phyloP scores from a whole-genome alignment of 441 rosid species.

The Euphorbia corollata region DNA sequence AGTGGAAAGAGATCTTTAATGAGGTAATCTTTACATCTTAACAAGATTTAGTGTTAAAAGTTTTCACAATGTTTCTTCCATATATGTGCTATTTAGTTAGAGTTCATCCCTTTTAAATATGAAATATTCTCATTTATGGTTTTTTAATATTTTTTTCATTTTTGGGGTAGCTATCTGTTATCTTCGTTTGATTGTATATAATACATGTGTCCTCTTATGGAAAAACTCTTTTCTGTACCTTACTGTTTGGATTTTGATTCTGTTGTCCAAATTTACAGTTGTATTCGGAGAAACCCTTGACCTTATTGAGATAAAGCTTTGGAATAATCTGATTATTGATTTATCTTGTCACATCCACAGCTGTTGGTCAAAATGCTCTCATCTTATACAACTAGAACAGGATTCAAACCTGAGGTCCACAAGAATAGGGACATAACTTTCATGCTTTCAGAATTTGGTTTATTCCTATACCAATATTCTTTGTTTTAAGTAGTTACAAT shows the following conservation, averaged over 20 bases:
- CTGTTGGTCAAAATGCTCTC: background rate
- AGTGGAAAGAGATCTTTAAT: conserved; percentile 9
- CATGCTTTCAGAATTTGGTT: background rate
- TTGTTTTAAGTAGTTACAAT: background rate
- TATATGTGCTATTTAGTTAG: background rate
- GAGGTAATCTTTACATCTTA: conserved; percentile 18
- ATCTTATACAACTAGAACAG: background rate
- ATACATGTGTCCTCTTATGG: background rate
- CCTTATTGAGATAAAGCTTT: background rate
- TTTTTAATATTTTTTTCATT: background rate
- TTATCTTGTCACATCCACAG: background rate
- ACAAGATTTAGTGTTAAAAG: no score
- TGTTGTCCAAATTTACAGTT: background rate
- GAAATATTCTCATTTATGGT: background rate
- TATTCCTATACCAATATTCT: background rate
- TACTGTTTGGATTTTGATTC: background rate
- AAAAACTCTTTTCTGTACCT: background rate
- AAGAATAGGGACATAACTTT: background rate
- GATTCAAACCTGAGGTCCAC: background rate
- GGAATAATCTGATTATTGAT: background rate
- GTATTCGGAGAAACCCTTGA: background rate
- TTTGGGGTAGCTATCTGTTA: no score
- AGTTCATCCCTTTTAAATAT: background rate
- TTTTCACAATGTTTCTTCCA: background rate
- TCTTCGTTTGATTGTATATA: no score